phyloP scores from a whole-genome alignment of 202 grass and related monocot species.

The Elaeis oleifera region DNA sequence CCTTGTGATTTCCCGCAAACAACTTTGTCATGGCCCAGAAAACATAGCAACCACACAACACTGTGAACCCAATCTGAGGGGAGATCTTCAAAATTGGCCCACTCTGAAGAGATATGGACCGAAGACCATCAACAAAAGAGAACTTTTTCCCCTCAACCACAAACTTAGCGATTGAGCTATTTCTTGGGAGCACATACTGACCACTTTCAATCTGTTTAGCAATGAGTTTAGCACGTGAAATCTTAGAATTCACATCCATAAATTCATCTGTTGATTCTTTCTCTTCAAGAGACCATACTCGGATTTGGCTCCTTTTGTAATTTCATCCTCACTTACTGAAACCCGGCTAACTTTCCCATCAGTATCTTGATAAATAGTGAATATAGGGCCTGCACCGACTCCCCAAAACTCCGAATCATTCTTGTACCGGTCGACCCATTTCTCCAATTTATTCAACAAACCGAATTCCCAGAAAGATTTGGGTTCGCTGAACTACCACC shows the following conservation, averaged over 20 bases:
- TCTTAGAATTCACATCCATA: constrained; percentile 2
- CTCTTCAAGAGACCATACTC: constrained; percentile 4
- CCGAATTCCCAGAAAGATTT: background rate
- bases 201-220: constrained; percentile 12
- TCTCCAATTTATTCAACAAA: constrained; percentile 23
- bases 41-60: constrained; percentile 34
- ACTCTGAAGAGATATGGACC: constrained; percentile 6
- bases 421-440: constrained; percentile 15
- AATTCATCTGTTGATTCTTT: background rate
- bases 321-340: constrained; percentile 32
- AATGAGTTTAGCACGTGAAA: constrained; percentile 24
- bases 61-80: constrained; percentile 16
- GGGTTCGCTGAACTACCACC: background rate
- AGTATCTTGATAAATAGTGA: constrained; percentile 21
- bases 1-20: constrained; percentile 23
- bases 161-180: constrained; percentile 18
- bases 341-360: constrained; percentile 8
- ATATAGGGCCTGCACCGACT: constrained; percentile 15
- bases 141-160: constrained; percentile 11
- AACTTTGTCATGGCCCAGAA: constrained; percentile 24
- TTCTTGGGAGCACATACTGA: constrained; percentile 2
- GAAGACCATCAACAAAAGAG: background rate
- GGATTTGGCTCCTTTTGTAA: constrained; percentile 10
- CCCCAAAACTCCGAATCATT: constrained; percentile 16
- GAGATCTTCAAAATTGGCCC: constrained; percentile 7